phyloP scores from a whole-genome alignment of 352 stramenopile genomes.

The Plasmopara muralis region DNA sequence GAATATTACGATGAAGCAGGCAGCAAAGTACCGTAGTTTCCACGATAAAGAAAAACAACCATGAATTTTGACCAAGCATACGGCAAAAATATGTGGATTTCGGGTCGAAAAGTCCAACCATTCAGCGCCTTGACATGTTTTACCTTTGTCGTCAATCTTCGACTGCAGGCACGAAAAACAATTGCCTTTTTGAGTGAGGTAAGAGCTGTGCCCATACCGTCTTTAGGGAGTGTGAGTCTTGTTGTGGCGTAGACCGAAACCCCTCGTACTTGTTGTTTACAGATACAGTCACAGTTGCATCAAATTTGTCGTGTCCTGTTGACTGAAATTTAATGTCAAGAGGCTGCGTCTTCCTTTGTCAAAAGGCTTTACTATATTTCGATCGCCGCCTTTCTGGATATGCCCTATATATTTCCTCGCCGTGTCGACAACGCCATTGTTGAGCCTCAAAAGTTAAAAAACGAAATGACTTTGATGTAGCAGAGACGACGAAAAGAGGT shows the following conservation, averaged over 20 bases:
- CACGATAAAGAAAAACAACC: too few species aligned
- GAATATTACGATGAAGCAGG: too few species aligned
- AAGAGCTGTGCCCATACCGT: constrained; percentile 97
- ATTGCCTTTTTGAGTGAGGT: constrained; percentile 99
- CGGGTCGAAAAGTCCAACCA: too few species aligned
- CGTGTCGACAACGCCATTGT: too few species aligned
- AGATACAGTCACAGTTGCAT: constrained; percentile 14
- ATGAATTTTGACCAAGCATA: too few species aligned
- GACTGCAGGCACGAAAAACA: constrained; percentile 90
- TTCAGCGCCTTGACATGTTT: too few species aligned
- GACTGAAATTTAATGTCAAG: background rate
- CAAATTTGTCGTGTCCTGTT: constrained; percentile 8
- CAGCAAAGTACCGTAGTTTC: too few species aligned
- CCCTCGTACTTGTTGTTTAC: constrained; percentile 99
- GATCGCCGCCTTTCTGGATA: background rate
- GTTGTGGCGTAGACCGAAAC: constrained; percentile 99
- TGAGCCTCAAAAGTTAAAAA: too few species aligned
- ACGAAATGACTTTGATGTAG: too few species aligned
- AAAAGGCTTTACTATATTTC: background rate
- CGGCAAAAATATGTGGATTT: too few species aligned
- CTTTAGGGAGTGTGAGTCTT: constrained; percentile 99
- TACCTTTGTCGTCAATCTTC: too few species aligned
- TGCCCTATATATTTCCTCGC: too few species aligned
- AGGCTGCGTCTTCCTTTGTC: background rate
- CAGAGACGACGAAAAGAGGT: constrained; percentile 10